phyloP scores from a whole-genome alignment of 352 stramenopile genomes.

The Phytophthora citricola region DNA sequence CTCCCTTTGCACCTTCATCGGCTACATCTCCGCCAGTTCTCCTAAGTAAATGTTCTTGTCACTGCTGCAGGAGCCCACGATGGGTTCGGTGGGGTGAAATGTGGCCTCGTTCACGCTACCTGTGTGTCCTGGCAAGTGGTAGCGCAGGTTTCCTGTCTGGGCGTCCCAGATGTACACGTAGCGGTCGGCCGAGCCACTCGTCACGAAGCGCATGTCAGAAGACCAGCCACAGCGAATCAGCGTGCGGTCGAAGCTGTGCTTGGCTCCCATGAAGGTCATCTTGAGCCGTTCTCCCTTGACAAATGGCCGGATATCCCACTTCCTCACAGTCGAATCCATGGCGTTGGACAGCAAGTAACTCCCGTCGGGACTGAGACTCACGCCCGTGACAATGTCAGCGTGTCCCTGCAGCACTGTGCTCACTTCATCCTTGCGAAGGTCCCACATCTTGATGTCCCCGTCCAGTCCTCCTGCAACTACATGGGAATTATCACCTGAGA shows the following conservation, averaged over 20 bases:
- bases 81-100: constrained; percentile 90
- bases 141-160: constrained; percentile 90
- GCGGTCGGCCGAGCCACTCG: constrained; percentile 89
- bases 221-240: constrained; percentile 94
- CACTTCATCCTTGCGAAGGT: constrained; percentile 88
- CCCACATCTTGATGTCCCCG: constrained; percentile 94
- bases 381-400: constrained; percentile 93
- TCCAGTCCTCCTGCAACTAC: constrained; percentile 94
- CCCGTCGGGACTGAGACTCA: constrained; percentile 94
- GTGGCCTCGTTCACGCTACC: constrained; percentile 94
- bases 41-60: constrained; percentile 90
- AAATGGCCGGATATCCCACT: constrained; percentile 95
- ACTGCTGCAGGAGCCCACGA: constrained; percentile 85
- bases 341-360: constrained; percentile 94
- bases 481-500: constrained; percentile 84
- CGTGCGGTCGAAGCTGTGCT: constrained; percentile 94
- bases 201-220: constrained; percentile 85
- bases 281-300: constrained; percentile 64
- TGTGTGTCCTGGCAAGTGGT: constrained; percentile 93
- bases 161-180: constrained; percentile 97
- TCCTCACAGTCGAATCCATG: constrained; percentile 93
- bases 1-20: not conserved
- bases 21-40: constrained; percentile 68
- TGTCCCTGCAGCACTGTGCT: constrained; percentile 91
- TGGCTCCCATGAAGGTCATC: constrained; percentile 79